These are phyloP conservation scores for Coemansia sp. DNA, from an alignment of 192 early-diverging fungal genomes.

Conservation along the genomic window DNA sequence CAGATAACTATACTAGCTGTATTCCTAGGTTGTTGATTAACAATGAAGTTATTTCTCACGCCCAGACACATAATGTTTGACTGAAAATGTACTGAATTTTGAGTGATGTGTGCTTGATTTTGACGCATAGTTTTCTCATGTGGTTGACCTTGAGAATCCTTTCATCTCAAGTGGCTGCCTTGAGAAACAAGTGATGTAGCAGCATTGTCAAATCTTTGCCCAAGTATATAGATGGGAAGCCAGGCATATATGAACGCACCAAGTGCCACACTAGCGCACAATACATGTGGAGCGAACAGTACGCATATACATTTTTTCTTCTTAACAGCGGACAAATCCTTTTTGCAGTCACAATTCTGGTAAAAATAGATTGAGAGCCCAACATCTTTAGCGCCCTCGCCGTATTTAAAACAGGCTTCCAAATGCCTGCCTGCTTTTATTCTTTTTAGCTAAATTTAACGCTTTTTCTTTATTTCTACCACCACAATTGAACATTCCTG, in stretches of 20 bases:
- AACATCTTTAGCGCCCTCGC: too few relatives aligned
- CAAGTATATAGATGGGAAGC: neutral
- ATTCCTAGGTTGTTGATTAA: too few relatives aligned
- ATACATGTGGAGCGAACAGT: neutral
- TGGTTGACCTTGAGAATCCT: too few relatives aligned
- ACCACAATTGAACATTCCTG: neutral
- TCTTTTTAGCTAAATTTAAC: slow-evolving; percentile 1
- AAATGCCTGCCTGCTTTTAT: neutral
- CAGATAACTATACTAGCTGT: slow-evolving; percentile 1
- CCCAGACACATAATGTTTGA: neutral
- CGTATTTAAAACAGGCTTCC: too few relatives aligned
- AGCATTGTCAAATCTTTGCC: too few relatives aligned
- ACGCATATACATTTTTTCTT: too few relatives aligned
- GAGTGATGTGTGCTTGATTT: slow-evolving; percentile 1
- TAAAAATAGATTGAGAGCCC: slow-evolving; percentile 4
- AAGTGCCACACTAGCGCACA: slow-evolving; percentile 4
- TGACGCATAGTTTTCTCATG: slow-evolving; percentile 7
- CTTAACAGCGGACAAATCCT: too few relatives aligned
- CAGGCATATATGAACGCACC: neutral
- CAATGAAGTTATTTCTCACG: neutral
- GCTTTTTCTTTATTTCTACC: neutral
- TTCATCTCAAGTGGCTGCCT: too few relatives aligned
- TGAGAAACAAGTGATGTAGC: too few relatives aligned
- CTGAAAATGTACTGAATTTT: neutral
- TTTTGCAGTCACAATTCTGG: neutral